Evolutionary conservation across 179 eudicot species (phyloP).

Genomic region (Nepenthes alata): DNA sequence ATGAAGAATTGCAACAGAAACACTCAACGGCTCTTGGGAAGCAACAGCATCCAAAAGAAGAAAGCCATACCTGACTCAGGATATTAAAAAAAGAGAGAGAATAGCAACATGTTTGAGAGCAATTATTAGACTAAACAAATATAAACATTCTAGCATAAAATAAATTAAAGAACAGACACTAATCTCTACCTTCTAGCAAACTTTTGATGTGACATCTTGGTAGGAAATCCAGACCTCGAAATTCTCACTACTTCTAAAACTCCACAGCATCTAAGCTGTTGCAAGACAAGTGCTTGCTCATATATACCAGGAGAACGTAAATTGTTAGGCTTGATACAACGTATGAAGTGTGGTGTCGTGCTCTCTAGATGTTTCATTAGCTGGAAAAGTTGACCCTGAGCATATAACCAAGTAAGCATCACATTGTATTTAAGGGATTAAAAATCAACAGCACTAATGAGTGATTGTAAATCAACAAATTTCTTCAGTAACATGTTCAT

Average conservation of each 20-base stretch:
- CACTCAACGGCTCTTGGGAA: constrained; percentile 79
- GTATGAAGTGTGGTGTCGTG: constrained; percentile 94
- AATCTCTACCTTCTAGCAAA: constrained; percentile 71
- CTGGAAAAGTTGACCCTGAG: constrained; percentile 88
- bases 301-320: constrained; percentile 70
- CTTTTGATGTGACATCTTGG: constrained; percentile 89
- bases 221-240: constrained; percentile 93
- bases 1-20: constrained; percentile 92
- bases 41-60: constrained; percentile 71
- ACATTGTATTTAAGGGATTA: no score
- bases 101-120: not conserved
- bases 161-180: constrained; percentile 2
- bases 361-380: constrained; percentile 87
- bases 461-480: no score
- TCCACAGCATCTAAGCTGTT: constrained; percentile 94
- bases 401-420: constrained; percentile 1
- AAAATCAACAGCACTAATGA: no score
- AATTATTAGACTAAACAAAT: no score
- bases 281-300: constrained; percentile 74
- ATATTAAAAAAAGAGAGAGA: not conserved
- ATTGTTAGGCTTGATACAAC: constrained; percentile 96
- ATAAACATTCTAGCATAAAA: no score
- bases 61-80: constrained; percentile 70
- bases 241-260: constrained; percentile 96
- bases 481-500: no score